phyloP scores from a whole-genome alignment of 176 grass and related monocot genomes.

The Guadua angustifolia region DNA sequence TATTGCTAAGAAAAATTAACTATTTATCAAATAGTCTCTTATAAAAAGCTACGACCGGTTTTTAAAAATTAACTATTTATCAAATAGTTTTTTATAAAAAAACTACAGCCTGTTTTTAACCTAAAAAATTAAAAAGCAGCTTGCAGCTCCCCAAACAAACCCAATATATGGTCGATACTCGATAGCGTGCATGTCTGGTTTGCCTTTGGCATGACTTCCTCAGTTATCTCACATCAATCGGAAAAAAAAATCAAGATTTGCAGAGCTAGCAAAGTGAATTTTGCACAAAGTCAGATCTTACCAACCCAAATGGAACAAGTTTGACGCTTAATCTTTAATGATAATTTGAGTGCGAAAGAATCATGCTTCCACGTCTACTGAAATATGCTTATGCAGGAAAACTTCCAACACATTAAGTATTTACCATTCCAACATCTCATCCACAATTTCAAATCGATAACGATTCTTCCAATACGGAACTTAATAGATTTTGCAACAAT shows the following conservation, averaged over 20 bases:
- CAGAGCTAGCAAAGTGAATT: neutral
- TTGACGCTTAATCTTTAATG: neutral
- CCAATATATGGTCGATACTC: neutral
- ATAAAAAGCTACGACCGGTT: too few species aligned
- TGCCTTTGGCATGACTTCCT: constrained; percentile 25
- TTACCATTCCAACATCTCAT: neutral
- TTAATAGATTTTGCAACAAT: constrained; percentile 1
- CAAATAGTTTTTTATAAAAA: too few species aligned
- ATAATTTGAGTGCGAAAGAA: neutral
- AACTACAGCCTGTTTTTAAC: too few species aligned
- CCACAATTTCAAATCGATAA: neutral
- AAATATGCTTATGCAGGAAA: neutral
- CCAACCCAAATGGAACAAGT: constrained; percentile 4
- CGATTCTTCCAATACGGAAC: neutral
- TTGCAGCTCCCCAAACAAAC: too few species aligned
- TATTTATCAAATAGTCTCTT: too few species aligned
- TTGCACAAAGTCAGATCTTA: constrained; percentile 15
- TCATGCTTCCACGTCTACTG: neutral
- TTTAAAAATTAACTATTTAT: too few species aligned
- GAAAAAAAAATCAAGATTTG: neutral
- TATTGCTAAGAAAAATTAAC: too few species aligned
- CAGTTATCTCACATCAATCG: neutral
- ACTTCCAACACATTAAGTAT: neutral
- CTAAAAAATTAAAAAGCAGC: too few species aligned
- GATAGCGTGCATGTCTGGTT: neutral